phyloP scores from a whole-genome alignment of 2,329 filamentous ascomycete species.

The Alternaria brassicicola region DNA sequence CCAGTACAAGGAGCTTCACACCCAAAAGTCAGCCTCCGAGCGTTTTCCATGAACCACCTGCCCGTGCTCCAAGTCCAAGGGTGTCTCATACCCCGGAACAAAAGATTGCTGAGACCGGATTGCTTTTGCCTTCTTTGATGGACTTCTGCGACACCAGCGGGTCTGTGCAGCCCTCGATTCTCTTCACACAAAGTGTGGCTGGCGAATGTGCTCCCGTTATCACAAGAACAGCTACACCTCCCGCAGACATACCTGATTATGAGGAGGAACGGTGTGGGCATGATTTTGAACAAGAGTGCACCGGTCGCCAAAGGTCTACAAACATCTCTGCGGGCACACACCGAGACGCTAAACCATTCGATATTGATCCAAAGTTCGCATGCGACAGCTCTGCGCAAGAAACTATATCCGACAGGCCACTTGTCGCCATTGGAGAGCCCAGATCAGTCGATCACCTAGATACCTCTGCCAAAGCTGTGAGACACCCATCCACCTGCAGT shows the following conservation, averaged over 20 bases:
- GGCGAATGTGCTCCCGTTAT: conserved; percentile 12
- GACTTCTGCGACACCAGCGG: background rate
- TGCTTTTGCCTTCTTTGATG: background rate
- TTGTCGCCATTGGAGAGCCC: background rate
- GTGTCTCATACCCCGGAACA: background rate
- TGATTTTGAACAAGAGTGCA: conserved; percentile 3
- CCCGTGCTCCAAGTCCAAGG: conserved; percentile 4
- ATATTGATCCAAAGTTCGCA: background rate
- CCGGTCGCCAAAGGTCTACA: conserved; percentile 15
- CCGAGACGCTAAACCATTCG: conserved; percentile 10
- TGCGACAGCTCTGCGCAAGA: conserved; percentile 4
- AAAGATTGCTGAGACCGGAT: background rate
- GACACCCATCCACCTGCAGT: conserved; percentile 14
- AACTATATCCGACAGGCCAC: background rate
- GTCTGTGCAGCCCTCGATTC: background rate
- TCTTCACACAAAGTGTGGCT: background rate
- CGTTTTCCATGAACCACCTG: background rate
- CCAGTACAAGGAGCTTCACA: conserved; percentile 8
- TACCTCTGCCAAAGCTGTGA: conserved; percentile 24
- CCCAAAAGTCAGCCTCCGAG: background rate
- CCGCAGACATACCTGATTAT: background rate
- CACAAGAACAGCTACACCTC: conserved; percentile 4
- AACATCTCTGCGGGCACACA: conserved; percentile 18
- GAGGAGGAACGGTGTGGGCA: background rate
- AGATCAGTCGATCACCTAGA: background rate